Percentiles rank a stretch among this genome's conserved stretches.
Conservation (phyloP, 2,329 filamentous ascomycete species). For the Neurospora crassa region DNA sequence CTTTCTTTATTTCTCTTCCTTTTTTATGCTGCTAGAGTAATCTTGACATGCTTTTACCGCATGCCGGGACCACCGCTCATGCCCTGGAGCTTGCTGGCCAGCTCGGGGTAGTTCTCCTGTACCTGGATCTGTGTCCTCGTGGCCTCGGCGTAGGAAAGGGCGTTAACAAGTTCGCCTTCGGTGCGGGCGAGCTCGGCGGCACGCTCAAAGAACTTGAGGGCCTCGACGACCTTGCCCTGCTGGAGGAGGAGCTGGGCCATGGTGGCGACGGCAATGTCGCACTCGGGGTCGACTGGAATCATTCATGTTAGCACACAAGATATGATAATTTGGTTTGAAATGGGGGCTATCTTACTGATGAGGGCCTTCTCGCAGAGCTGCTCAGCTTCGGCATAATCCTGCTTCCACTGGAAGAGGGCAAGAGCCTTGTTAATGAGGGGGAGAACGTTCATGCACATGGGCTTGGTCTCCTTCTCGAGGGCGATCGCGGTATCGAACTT, state of each 20-base stretch:
- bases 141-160: conserved; percentile 91
- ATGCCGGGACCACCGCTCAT: conserved; percentile 29
- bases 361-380: conserved; percentile 94
- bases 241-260: conserved; percentile 97
- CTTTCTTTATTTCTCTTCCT: conserved; percentile 5
- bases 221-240: conserved; percentile 93
- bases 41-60: conserved; percentile 11
- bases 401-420: conserved; percentile 96
- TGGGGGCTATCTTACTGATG: conserved; percentile 62
- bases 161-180: conserved; percentile 92
- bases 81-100: conserved; percentile 60
- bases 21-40: background rate
- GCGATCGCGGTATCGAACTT: conserved; percentile 99
- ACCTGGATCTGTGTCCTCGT: conserved; percentile 93
- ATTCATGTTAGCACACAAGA: conserved; percentile 7
- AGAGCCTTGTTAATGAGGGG: conserved; percentile 98
- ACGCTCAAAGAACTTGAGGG: conserved; percentile 92
- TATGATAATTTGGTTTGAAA: background rate
- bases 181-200: conserved; percentile 91
- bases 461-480: conserved; percentile 92
- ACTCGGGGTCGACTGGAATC: conserved; percentile 86
- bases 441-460: conserved; percentile 92
- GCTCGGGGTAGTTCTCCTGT: conserved; percentile 75
- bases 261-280: conserved; percentile 95
- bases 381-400: conserved; percentile 90